Evolutionary conservation across 768 basidiomycete species (phyloP), one percentile per base, ranked within the genome.

Genomic region (Mycena sanguinolenta): DNA sequence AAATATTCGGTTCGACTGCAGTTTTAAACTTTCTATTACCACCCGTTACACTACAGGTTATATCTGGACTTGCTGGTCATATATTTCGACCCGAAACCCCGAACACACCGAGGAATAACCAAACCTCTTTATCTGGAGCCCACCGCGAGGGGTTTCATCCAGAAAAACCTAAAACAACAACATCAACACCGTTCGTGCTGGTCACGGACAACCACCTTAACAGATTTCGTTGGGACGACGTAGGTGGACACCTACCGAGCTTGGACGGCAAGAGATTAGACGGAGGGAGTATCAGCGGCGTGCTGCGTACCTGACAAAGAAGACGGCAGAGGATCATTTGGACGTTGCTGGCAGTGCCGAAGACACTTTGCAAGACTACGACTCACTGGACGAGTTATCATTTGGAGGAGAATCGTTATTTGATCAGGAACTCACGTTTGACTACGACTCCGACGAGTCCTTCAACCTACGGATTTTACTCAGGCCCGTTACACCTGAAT

Each of bases 131-230:
- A 67, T 67, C 66, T 67, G 66, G 66, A 67, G 66, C 66, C 66
- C 66, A 67, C 66, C 66, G 59, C 66, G 66, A 67, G 66, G 66
- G 66, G 66, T 58, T 67, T 67, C 66, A 67, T 67, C 23, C 52
- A 44, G 66, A n/a, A n/a, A n/a, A n/a, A n/a, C n/a, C n/a, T n/a
- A n/a, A n/a, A n/a, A 44, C 34, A n/a, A 50, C n/a, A 21, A 19
- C 12, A 1, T 21, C 8, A n/a, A n/a, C n/a, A n/a, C 38, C 52
- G 44, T 42, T 53, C 60, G 53, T n/a, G 53, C 53, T 55, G 53
- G 53, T 55, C 53, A 25, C 53, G 23, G 21, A 21, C n/a, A 27
- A n/a, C n/a, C n/a, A n/a, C n/a, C n/a, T n/a, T n/a, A n/a, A n/a
- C n/a, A 27, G 9, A 55, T 55, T 55, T 34, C 32, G 21, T 30